phyloP scores from a whole-genome alignment of 2,329 filamentous ascomycete genomes.

The Colletotrichum chlorophyti region DNA sequence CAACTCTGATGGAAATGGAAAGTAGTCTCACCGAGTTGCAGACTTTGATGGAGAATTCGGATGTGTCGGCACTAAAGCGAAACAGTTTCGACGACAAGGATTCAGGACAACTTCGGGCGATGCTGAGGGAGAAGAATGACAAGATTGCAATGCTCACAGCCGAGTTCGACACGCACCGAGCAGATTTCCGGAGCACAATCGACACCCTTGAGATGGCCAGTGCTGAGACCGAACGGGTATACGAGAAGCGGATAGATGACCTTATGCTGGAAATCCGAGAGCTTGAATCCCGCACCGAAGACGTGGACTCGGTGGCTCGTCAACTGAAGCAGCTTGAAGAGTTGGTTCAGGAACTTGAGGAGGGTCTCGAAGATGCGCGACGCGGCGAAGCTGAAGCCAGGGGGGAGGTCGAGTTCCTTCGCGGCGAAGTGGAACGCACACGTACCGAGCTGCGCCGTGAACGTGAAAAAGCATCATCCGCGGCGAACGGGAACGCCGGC shows the following conservation, averaged over 20 bases:
- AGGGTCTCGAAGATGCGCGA: slow-evolving; percentile 92
- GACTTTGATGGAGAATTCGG: slow-evolving; percentile 68
- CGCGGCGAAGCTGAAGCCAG: slow-evolving; percentile 94
- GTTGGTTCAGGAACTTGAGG: slow-evolving; percentile 94
- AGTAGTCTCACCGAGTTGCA: slow-evolving; percentile 80
- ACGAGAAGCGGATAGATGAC: slow-evolving; percentile 90
- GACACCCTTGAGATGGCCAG: slow-evolving; percentile 96
- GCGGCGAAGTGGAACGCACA: slow-evolving; percentile 92
- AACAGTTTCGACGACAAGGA: slow-evolving; percentile 73
- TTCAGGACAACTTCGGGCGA: slow-evolving; percentile 75
- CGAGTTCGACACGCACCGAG: slow-evolving; percentile 93
- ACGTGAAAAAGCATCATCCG: slow-evolving; percentile 78
- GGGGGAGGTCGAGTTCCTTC: slow-evolving; percentile 92
- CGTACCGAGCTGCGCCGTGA: slow-evolving; percentile 87
- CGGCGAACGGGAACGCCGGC: slow-evolving; percentile 53
- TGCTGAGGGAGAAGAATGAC: slow-evolving; percentile 94
- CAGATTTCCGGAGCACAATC: slow-evolving; percentile 95
- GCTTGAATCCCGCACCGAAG: slow-evolving; percentile 80
- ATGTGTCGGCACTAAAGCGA: slow-evolving; percentile 48
- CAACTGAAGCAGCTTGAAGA: slow-evolving; percentile 97
- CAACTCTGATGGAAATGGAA: slow-evolving; percentile 88
- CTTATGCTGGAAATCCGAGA: slow-evolving; percentile 84
- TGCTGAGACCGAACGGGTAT: slow-evolving; percentile 93
- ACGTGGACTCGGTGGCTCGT: slow-evolving; percentile 88
- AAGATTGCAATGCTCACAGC: slow-evolving; percentile 92